phyloP scores from a whole-genome alignment of 306 rosid genomes.

The Vigna hirtella region DNA sequence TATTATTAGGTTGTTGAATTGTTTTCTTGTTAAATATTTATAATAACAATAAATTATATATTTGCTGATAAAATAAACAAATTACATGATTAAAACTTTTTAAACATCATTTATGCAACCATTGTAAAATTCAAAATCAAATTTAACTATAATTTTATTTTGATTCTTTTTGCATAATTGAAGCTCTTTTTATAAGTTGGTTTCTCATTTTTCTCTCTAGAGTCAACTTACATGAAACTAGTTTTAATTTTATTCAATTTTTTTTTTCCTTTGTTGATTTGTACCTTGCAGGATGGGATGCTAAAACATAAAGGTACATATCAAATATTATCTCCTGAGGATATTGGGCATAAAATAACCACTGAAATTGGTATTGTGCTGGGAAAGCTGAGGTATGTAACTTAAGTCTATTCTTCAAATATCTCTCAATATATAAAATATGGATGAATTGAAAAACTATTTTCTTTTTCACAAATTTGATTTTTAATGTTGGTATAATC shows the following conservation, averaged over 20 bases:
- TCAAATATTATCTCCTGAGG: conserved; percentile 88
- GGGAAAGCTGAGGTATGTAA: conserved; percentile 90
- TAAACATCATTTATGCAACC: not conserved
- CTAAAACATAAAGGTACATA: conserved; percentile 88
- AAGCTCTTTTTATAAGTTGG: not conserved
- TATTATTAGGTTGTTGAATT: no score
- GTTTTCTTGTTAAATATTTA: no score
- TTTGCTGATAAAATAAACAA: no score
- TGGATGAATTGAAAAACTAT: not conserved
- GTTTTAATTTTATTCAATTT: not conserved
- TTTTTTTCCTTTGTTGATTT: not conserved
- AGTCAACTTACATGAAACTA: not conserved
- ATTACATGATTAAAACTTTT: not conserved
- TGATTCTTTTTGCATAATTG: not conserved
- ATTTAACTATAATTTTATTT: not conserved
- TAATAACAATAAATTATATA: no score
- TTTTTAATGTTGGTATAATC: no score
- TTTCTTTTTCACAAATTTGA: no score
- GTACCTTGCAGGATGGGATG: conserved; percentile 82
- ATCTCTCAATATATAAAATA: not conserved
- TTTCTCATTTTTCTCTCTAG: not conserved
- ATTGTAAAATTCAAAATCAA: not conserved
- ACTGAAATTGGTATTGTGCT: conserved; percentile 78
- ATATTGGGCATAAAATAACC: conserved; percentile 73
- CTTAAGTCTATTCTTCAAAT: not conserved